These are phyloP conservation scores for Triglochin maritima DNA, from an alignment of 106 monocot species.

Conservation along the genomic window DNA sequence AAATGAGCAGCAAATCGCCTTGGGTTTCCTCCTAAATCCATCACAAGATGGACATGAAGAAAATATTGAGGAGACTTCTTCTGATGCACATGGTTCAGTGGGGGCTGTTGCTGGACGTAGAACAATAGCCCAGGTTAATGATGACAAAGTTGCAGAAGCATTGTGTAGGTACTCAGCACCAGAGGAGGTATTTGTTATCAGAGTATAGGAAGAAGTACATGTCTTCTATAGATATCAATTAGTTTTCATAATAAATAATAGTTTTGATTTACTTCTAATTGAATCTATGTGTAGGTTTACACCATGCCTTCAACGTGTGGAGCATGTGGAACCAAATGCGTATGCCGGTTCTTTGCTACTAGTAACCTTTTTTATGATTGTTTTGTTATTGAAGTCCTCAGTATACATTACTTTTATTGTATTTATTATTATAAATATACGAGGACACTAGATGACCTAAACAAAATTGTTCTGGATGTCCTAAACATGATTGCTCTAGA, in stretches of 20 bases:
- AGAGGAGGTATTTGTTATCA: conserved; percentile 45
- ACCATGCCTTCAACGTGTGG: conserved; percentile 95
- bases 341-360: conserved; percentile 64
- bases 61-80: conserved; percentile 7
- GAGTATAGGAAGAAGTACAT: too few relatives aligned
- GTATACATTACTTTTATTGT: not conserved
- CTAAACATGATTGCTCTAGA: too few relatives aligned
- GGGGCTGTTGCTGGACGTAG: conserved; percentile 74
- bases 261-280: not conserved
- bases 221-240: conserved; percentile 2
- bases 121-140: conserved; percentile 70
- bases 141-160: conserved; percentile 60
- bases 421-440: not conserved
- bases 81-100: conserved; percentile 60
- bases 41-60: conserved; percentile 16
- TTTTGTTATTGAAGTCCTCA: not conserved
- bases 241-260: not conserved
- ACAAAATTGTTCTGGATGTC: too few relatives aligned
- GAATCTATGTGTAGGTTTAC: conserved; percentile 37
- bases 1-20: conserved; percentile 54
- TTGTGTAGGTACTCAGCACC: conserved; percentile 91
- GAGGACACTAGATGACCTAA: too few relatives aligned
- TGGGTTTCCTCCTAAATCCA: conserved; percentile 76
- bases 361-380: conserved; percentile 57
- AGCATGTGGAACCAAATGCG: conserved; percentile 66